phyloP scores from a whole-genome alignment of 257 asterid species.

The Striga asiatica region DNA sequence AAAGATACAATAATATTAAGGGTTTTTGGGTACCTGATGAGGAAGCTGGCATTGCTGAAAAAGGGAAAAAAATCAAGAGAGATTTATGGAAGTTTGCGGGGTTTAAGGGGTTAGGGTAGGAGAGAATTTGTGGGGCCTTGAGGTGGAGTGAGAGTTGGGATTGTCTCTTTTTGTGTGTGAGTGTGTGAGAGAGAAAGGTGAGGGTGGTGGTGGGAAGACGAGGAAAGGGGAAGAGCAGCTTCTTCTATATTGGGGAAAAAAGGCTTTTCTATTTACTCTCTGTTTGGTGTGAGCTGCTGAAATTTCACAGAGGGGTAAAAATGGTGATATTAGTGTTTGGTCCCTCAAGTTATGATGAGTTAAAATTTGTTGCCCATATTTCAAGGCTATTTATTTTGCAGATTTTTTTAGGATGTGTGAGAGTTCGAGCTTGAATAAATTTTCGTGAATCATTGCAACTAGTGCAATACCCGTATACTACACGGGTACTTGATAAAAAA shows the following conservation, averaged over 20 bases:
- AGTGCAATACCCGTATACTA: no score
- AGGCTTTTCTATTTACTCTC: background rate
- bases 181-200: background rate
- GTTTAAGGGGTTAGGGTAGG: slow-evolving; percentile 13
- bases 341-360: background rate
- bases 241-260: slow-evolving; percentile 9
- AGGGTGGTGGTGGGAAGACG: slow-evolving; percentile 10
- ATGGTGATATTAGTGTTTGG: background rate
- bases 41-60: slow-evolving; percentile 61
- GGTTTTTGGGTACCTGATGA: slow-evolving; percentile 22
- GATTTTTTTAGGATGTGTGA: no score
- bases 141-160: slow-evolving; percentile 1
- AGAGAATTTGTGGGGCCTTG: slow-evolving; percentile 39
- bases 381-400: no score
- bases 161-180: slow-evolving; percentile 7
- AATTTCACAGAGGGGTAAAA: background rate
- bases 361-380: background rate
- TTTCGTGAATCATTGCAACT: no score
- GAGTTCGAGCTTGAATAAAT: no score
- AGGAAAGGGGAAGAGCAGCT: slow-evolving; percentile 1
- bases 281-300: background rate
- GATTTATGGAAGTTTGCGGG: slow-evolving; percentile 18
- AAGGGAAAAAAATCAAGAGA: slow-evolving; percentile 3
- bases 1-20: no score
- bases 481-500: no score